phyloP scores from a whole-genome alignment of 2,329 filamentous ascomycete species.

The Diaporthe eres region DNA sequence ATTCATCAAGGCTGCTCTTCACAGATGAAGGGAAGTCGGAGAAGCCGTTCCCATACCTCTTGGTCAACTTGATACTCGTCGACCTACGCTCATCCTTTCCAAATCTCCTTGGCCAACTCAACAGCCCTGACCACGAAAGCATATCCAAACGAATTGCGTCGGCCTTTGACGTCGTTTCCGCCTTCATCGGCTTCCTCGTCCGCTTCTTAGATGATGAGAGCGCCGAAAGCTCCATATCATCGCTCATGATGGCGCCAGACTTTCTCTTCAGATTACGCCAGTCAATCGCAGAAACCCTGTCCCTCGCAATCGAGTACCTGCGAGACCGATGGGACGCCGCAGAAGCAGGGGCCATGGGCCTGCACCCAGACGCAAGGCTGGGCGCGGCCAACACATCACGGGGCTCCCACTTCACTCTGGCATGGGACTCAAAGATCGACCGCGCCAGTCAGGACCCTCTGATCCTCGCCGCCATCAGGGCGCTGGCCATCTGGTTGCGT shows the following conservation, averaged over 20 bases:
- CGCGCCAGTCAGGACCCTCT: conserved; percentile 68
- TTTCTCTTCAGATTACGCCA: conserved; percentile 73
- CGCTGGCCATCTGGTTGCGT: conserved; percentile 76
- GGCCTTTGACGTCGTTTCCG: conserved; percentile 73
- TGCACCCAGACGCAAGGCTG: conserved; percentile 70
- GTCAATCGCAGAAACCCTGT: conserved; percentile 74
- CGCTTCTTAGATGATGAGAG: conserved; percentile 65
- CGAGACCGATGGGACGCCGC: conserved; percentile 79
- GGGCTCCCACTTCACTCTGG: conserved; percentile 63
- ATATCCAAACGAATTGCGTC: conserved; percentile 69
- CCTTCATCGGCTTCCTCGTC: conserved; percentile 72
- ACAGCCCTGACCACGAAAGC: conserved; percentile 65
- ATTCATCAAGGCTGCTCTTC: conserved; percentile 67
- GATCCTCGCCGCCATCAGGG: conserved; percentile 69
- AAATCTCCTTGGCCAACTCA: conserved; percentile 70
- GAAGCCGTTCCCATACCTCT: conserved; percentile 72
- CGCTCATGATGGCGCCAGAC: conserved; percentile 67
- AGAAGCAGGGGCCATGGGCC: conserved; percentile 71
- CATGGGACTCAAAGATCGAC: conserved; percentile 71
- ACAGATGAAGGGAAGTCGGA: conserved; percentile 54
- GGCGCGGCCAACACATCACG: conserved; percentile 59
- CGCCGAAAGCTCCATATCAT: conserved; percentile 43
- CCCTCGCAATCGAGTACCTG: conserved; percentile 74
- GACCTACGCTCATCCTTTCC: conserved; percentile 76
- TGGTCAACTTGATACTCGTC: conserved; percentile 75